Evolutionary conservation across 768 basidiomycete genomes (phyloP), one percentile per base, ranked within the genome.

Genomic region (Cyclocybe aegerita): DNA sequence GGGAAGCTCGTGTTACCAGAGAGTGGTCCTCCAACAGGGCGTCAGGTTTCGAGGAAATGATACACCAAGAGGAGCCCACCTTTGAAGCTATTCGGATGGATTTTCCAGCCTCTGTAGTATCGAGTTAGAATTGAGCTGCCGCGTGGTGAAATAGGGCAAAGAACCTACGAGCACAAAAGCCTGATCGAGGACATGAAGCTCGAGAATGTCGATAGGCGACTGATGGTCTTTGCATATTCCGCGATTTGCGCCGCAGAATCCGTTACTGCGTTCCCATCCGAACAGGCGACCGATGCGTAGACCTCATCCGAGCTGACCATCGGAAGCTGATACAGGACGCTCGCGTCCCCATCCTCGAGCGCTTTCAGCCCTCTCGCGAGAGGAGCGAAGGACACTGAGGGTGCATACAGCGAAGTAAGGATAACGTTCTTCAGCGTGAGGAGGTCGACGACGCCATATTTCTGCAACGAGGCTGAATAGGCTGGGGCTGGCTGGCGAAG

Each of bases 391-490:
- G 15, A 17, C 4, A 49, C 51, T 39, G 65, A 74, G 4, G 74
- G 75, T 0, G 44, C 45, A 38, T 70, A 74, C 0, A 78, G 62
- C 0, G 67, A 17, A 3, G n/a, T 4, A 51, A 75, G 75, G 9
- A 75, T 49, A 0, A 55, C 44, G 7, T n/a, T 5, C 7, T 68
- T 65, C 11, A 75, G 46, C 8, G 53, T 50, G 30, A 50, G 43
- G 37, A 70, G 70, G 54, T 75, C 72, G 3, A 76, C 52, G n/a
- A 74, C 35, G 2, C 73, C 72, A 49, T 72, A 75, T 30, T 7
- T 23, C 4, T 32, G 7, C 0, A 56, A 49, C 0, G 46, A 54
- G 0, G 54, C 11, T 0, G 66, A 62, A 17, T 53, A 51, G 11
- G 74, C 67, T 1, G 73, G 67, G 10, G 73, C 43, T 0, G 76